These are phyloP conservation scores for Chaetomiaceae sp. DNA, from an alignment of 2,329 filamentous ascomycete genomes.

Conservation along the genomic window DNA sequence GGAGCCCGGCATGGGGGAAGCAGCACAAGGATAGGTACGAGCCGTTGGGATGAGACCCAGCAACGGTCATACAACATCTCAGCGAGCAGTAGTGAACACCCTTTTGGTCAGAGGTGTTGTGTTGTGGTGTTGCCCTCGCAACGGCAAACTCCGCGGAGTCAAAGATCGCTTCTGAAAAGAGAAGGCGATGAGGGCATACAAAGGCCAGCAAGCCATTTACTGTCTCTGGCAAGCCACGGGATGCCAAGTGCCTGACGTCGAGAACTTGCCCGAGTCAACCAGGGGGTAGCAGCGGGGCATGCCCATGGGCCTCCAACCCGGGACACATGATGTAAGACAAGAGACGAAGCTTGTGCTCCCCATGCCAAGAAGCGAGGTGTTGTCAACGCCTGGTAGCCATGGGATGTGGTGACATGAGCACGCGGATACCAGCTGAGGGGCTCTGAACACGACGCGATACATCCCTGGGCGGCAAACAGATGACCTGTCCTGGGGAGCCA, in stretches of 20 bases:
- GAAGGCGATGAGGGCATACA: background rate
- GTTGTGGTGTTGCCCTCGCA: background rate
- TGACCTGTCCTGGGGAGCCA: too few relatives aligned
- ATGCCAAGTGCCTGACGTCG: background rate
- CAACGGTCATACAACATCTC: constrained; percentile 1
- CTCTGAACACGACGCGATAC: background rate
- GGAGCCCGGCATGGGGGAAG: background rate
- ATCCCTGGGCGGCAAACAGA: too few relatives aligned
- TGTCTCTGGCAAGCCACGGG: background rate
- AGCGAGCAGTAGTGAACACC: background rate
- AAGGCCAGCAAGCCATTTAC: background rate
- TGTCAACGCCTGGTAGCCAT: background rate
- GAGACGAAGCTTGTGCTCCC: constrained; percentile 4
- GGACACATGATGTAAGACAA: background rate
- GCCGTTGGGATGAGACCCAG: constrained; percentile 1
- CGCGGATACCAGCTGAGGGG: background rate
- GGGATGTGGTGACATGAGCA: background rate
- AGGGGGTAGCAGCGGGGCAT: background rate
- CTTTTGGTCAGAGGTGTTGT: background rate
- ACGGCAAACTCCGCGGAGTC: background rate
- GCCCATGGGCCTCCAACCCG: background rate
- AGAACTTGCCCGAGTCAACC: background rate
- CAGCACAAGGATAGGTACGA: background rate
- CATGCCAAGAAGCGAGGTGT: background rate
- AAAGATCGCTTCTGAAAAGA: background rate